Conservation (phyloP, 2,329 filamentous ascomycete genomes). For the Penicillium sp. region DNA sequence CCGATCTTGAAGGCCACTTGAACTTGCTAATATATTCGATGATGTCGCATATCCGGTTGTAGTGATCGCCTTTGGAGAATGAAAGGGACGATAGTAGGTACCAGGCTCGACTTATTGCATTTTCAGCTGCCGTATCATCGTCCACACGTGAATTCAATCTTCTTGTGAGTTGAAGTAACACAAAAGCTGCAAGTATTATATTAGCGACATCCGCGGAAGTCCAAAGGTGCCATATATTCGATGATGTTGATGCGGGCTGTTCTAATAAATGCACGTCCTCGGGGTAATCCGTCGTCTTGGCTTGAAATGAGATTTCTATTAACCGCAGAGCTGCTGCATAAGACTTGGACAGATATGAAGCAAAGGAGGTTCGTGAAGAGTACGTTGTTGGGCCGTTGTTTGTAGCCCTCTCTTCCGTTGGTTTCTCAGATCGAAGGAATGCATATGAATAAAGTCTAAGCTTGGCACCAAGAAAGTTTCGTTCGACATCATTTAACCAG, state of each 20-base stretch:
- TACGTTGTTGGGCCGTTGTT: too few relatives aligned
- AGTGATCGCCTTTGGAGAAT: neutral
- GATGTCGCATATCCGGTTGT: neutral
- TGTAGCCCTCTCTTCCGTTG: neutral
- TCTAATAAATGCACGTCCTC: neutral
- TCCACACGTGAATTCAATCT: neutral
- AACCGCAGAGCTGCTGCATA: neutral
- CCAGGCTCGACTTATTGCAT: conserved; percentile 12
- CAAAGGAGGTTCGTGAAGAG: neutral
- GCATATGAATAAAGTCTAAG: neutral
- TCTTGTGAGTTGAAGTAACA: neutral
- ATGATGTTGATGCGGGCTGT: neutral
- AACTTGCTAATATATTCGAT: neutral
- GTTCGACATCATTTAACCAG: neutral
- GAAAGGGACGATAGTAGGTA: neutral
- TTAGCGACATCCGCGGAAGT: neutral
- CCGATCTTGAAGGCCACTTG: neutral
- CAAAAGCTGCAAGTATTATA: neutral
- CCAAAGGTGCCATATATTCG: neutral
- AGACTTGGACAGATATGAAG: neutral
- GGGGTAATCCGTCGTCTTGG: neutral
- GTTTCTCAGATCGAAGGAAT: neutral
- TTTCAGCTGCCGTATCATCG: conserved; percentile 7
- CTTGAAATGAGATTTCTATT: neutral
- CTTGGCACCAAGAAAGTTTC: neutral